These are phyloP conservation scores for Cinnamomum chago DNA, from an alignment of 164 flowering plant genomes.

Conservation along the genomic window DNA sequence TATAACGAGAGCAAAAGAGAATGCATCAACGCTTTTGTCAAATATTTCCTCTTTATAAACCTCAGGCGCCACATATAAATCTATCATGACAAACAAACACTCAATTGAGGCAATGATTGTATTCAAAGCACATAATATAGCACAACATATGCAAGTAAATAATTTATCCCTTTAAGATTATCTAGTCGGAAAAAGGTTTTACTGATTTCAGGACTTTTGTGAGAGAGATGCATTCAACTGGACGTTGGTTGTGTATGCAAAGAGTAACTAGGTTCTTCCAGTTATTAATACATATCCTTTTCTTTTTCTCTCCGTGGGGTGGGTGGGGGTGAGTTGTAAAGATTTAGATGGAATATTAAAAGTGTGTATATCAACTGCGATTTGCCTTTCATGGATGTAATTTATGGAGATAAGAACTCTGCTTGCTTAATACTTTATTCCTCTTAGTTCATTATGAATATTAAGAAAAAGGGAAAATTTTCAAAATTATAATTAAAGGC, in stretches of 20 bases:
- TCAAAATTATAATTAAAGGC: no score
- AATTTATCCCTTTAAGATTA: neutral
- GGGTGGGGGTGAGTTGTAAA: no score
- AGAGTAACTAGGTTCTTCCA: no score
- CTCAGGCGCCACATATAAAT: conserved; percentile 77
- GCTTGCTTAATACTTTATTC: no score
- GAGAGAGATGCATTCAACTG: neutral
- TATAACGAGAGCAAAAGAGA: conserved; percentile 79
- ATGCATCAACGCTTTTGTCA: conserved; percentile 80
- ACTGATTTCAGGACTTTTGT: neutral
- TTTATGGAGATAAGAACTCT: no score
- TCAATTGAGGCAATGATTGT: neutral
- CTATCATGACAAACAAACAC: conserved; percentile 27
- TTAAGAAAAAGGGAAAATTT: no score
- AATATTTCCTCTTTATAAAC: conserved; percentile 66
- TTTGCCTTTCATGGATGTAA: no score
- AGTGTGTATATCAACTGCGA: no score
- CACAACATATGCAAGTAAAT: neutral
- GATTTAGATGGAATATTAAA: no score
- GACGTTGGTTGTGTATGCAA: neutral
- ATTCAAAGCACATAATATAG: neutral
- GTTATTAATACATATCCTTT: no score
- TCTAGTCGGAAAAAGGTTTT: neutral
- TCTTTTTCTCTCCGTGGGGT: no score
- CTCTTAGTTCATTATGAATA: no score